Evolutionary conservation across 805 yeast genomes (phyloP), one percentile per base, ranked within the genome.

Genomic region (Yueomyces sp.): DNA sequence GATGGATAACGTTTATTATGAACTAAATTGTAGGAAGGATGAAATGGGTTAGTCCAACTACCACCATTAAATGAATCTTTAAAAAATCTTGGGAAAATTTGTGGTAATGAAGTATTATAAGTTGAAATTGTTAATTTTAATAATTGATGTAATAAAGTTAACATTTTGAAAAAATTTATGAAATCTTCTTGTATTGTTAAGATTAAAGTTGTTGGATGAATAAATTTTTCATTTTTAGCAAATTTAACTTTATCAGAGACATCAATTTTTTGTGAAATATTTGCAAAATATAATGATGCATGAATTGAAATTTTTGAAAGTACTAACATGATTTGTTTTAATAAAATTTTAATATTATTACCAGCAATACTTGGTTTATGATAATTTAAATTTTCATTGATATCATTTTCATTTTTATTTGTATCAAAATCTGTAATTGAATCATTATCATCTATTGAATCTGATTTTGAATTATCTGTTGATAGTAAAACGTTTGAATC

Each of bases 31-130:
- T 11, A 6, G 12, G 32, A 31, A 5, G 33, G 26, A n/a, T 36
- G 32, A 50, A 80, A 79, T 28, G 84, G 85, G 52, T 81, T 81
- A 40, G 75, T 72, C 81, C 87, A 82, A 47, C 79, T 78, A n/a
- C 88, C 90, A 19, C 87, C 90, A 51, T 78, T 78, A 56, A 78
- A 82, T 44, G 73, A 76, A 30, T 77, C 77, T 38, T 72, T 68
- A 26, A 83, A 61, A 52, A 82, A 79, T 46, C 92, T 67, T 6
- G 92, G 87, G 49, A 78, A 75, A 2, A 79, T 63, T 55, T 81
- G 81, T 0, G 90, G 92, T 34, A 80, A 46, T 7, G 43, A 40
- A 29, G 49, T 52, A 37, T 47, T 51, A 33, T 48, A 48, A n/a
- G 47, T 40, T 29, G 52, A 42, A 5, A 46, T 60, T 37, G 46